A percentile compares a stretch with the other conserved stretches of the same genome.
Evolutionary conservation across 2,329 filamentous ascomycete species (phyloP).

Genomic region (Fusarium goolgardi): DNA sequence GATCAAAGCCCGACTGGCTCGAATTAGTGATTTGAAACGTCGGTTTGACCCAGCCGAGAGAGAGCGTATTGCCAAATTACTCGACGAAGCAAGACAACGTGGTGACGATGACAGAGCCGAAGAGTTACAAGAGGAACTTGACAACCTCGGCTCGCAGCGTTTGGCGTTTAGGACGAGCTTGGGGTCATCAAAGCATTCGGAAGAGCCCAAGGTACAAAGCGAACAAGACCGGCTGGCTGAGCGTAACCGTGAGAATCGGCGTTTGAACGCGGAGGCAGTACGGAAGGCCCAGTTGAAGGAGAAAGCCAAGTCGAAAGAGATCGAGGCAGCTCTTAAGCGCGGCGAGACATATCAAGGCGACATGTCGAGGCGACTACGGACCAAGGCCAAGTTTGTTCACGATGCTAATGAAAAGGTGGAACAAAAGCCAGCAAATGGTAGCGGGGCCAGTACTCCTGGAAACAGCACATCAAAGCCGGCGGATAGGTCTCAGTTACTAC

Average conservation of each 20-base stretch:
- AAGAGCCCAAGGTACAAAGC: constrained; percentile 60
- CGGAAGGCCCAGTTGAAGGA: constrained; percentile 90
- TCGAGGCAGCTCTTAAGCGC: constrained; percentile 69
- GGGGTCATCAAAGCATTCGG: constrained; percentile 63
- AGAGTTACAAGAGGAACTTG: constrained; percentile 69
- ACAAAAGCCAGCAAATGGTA: constrained; percentile 61
- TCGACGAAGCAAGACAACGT: constrained; percentile 72
- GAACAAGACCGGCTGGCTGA: constrained; percentile 87
- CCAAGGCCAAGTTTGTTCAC: constrained; percentile 75
- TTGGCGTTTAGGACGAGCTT: constrained; percentile 78
- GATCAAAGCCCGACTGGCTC: constrained; percentile 80
- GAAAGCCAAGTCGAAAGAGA: constrained; percentile 70
- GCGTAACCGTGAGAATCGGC: constrained; percentile 86
- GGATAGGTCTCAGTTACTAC: constrained; percentile 57
- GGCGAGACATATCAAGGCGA: constrained; percentile 72
- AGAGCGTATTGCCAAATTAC: constrained; percentile 71
- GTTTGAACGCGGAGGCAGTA: constrained; percentile 87
- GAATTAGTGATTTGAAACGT: constrained; percentile 74
- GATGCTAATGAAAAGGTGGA: constrained; percentile 66
- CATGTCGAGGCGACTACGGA: constrained; percentile 71
- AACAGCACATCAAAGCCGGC: constrained; percentile 64
- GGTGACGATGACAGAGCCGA: constrained; percentile 70
- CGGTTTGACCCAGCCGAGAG: constrained; percentile 76
- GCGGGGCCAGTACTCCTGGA: constrained; percentile 63
- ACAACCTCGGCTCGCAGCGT: constrained; percentile 73